Percentiles rank a stretch among this genome's conserved stretches.
These are phyloP conservation scores for Auricularia cornea DNA, from an alignment of 768 basidiomycete species.

Conservation along the genomic window DNA sequence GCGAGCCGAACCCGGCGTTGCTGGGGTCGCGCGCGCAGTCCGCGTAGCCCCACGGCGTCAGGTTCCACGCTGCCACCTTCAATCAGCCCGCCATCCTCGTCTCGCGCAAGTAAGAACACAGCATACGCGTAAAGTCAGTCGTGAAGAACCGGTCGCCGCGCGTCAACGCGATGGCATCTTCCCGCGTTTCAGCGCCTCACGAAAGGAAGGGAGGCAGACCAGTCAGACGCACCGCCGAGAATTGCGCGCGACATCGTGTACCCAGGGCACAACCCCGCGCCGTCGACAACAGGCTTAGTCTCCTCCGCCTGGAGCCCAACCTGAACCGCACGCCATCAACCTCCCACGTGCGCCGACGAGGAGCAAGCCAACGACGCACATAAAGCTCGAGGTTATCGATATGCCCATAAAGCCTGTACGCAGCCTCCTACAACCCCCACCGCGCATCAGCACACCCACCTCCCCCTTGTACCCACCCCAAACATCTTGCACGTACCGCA, in stretches of 20 bases:
- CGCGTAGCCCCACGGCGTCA: conserved; percentile 73
- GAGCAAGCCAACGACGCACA: conserved; percentile 45
- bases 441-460: too few species aligned
- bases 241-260: conserved; percentile 84
- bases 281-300: conserved; percentile 51
- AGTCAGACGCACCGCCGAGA: conserved; percentile 31
- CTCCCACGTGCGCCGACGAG: too few species aligned
- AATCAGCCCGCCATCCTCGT: background rate
- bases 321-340: conserved; percentile 1
- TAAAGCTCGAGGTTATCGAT: conserved; percentile 76
- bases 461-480: too few species aligned
- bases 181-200: background rate
- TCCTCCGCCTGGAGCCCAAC: conserved; percentile 22
- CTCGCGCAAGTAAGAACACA: background rate
- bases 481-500: too few species aligned
- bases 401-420: conserved; percentile 69
- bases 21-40: conserved; percentile 55
- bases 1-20: conserved; percentile 70
- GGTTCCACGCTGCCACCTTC: conserved; percentile 45
- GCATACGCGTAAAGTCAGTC: conserved; percentile 65
- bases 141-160: conserved; percentile 79
- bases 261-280: conserved; percentile 72
- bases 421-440: conserved; percentile 31
- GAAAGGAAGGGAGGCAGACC: background rate
- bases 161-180: conserved; percentile 62